Conservation (phyloP, 768 basidiomycete genomes). For the Agrocybe pediades region DNA sequence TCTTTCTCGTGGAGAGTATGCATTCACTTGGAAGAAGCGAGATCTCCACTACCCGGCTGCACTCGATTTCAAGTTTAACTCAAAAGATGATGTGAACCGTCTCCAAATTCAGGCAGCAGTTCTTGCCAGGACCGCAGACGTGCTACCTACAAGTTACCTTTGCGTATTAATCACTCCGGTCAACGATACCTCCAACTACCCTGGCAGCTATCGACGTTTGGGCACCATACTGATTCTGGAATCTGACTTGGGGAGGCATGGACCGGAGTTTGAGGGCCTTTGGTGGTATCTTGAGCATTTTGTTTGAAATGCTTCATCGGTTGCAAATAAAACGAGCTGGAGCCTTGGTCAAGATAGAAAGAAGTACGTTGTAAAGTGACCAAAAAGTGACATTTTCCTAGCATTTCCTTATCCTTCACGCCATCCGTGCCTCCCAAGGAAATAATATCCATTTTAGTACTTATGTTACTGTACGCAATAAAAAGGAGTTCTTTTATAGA, state of each 20-base stretch:
- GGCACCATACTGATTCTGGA: constrained; percentile 1
- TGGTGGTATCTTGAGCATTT: not conserved
- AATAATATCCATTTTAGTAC: too few species aligned
- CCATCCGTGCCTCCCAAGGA: too few species aligned
- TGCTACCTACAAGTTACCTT: not conserved
- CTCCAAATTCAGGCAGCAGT: not conserved
- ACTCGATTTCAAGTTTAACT: not conserved
- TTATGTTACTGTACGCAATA: too few species aligned
- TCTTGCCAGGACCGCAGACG: not conserved
- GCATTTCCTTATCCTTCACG: too few species aligned
- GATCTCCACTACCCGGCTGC: not conserved
- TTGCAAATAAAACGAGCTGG: too few species aligned
- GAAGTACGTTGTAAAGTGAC: too few species aligned
- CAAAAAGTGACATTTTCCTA: too few species aligned
- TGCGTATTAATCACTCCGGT: not conserved
- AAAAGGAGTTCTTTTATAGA: too few species aligned
- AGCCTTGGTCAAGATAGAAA: too few species aligned
- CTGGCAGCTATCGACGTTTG: not conserved
- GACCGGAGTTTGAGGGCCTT: not conserved
- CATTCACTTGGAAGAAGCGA: not conserved
- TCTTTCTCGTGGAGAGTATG: not conserved
- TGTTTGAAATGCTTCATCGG: not conserved
- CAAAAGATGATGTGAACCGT: not conserved
- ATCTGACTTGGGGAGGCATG: not conserved
- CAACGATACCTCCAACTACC: not conserved